Conservation (phyloP, 768 basidiomycete species). For the Neoboletus magnificus region DNA sequence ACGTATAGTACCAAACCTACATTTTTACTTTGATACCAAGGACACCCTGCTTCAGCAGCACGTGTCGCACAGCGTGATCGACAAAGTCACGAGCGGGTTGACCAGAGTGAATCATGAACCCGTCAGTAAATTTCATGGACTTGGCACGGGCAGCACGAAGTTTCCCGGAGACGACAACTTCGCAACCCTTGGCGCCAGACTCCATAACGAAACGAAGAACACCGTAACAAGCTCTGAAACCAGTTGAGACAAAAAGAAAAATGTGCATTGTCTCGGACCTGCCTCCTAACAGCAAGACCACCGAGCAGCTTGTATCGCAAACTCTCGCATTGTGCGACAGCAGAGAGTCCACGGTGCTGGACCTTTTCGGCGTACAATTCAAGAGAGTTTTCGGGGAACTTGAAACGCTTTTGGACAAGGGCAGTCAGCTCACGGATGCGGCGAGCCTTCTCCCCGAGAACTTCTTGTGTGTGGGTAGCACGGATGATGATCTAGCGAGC, state of each 20-base stretch:
- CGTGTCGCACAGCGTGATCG: constrained; percentile 96
- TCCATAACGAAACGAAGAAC: constrained; percentile 99
- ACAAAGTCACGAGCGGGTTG: constrained; percentile 97
- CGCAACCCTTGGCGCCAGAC: constrained; percentile 98
- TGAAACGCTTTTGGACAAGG: constrained; percentile 99
- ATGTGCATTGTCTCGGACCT: constrained; percentile 25
- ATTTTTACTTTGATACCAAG: constrained; percentile 99
- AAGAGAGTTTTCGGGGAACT: constrained; percentile 98
- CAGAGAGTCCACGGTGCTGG: constrained; percentile 95
- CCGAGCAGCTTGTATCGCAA: constrained; percentile 99
- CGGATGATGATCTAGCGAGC: constrained; percentile 89
- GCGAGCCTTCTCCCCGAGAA: constrained; percentile 98
- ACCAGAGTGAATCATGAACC: constrained; percentile 99
- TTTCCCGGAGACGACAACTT: constrained; percentile 99
- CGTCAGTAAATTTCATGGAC: constrained; percentile 99
- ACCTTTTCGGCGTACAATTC: constrained; percentile 99
- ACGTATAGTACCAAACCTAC: constrained; percentile 41
- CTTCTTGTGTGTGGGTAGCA: constrained; percentile 98
- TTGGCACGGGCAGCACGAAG: constrained; percentile 99
- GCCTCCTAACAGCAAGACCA: constrained; percentile 98
- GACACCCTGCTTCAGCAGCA: constrained; percentile 96
- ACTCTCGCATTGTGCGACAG: constrained; percentile 97
- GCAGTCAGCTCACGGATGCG: constrained; percentile 98
- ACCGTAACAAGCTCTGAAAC: constrained; percentile 90
- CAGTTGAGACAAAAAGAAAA: not conserved